Evolutionary conservation across 1,139 yeast genomes (phyloP), one percentile per base, ranked within the genome.

Genomic region (Debaryomyces fabryi): DNA sequence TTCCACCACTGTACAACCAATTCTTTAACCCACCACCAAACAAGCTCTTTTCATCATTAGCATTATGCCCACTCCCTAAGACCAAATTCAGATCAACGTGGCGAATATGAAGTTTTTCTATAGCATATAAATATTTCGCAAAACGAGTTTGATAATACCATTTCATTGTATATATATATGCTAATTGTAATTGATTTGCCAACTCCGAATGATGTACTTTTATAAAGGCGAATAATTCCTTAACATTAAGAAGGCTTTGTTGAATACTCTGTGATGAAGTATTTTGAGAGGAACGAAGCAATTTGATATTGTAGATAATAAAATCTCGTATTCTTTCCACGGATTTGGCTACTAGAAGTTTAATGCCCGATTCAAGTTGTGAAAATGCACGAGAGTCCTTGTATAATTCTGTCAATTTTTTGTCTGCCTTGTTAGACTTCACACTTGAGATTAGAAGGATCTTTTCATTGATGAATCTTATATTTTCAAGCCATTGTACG

Each of bases 111-210:
- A 88, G 67, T 52, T 83, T 83, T 52, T 89, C 88, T 49, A 93
- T 69, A 1, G 96, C 85, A 55, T 86, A 81, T 45, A 86, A 70
- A 65, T 92, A 93, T 56, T 93, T 83, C 21, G 86, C 84, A 62
- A 93, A 92, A 56, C 88, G 81, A 47, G 87, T 79, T 50, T 78
- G 76, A 63, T 93, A 93, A 69, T 93, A 93, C 99, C 99, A 93
- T 58, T 81, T 76, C 90, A 92, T 91, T 2, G 98, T 92, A 60
- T 83, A 85, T 10, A 85, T 71, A 63, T 93, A 93, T 0, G 97
- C 98, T 57, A 81, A 78, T 51, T 83, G 79, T 39, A 93, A 74
- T 57, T 90, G 96, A n/a, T 71, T 63, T 0, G 96, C 92, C 47
- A 93, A 68, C n/a, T 82, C 77, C 4, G 78, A 75, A 51, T 88